Evolutionary conservation across 2,329 filamentous ascomycete genomes (phyloP).

Genomic region (Ascochyta rabiei): DNA sequence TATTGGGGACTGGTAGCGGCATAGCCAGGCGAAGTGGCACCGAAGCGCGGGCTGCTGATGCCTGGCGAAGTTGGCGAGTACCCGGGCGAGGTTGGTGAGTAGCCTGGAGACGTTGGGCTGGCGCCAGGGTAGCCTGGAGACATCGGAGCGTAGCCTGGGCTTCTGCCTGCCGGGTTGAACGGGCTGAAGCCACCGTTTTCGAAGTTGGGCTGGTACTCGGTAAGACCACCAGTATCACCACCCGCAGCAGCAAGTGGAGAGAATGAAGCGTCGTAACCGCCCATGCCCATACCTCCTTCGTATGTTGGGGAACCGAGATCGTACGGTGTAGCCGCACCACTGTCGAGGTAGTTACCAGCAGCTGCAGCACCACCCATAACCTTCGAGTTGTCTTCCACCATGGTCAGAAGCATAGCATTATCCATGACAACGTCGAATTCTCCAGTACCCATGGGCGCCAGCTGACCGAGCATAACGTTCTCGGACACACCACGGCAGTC

Average conservation of each 20-base stretch:
- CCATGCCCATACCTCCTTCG: constrained; percentile 66
- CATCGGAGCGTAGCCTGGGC: constrained; percentile 70
- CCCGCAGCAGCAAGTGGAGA: constrained; percentile 78
- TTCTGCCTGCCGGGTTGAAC: constrained; percentile 64
- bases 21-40: constrained; percentile 60
- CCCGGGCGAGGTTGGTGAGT: constrained; percentile 45
- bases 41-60: constrained; percentile 62
- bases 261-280: constrained; percentile 65
- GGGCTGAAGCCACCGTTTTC: constrained; percentile 69
- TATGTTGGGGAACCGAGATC: constrained; percentile 72
- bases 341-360: constrained; percentile 72
- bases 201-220: constrained; percentile 55
- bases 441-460: constrained; percentile 95
- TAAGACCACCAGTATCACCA: constrained; percentile 63
- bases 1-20: constrained; percentile 57
- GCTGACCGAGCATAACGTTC: constrained; percentile 97
- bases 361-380: constrained; percentile 69
- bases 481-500: constrained; percentile 98
- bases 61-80: constrained; percentile 70
- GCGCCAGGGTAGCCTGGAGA: constrained; percentile 59
- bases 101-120: constrained; percentile 53
- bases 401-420: constrained; percentile 92
- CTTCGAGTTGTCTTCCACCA: constrained; percentile 86
- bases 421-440: constrained; percentile 94
- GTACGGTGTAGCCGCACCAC: constrained; percentile 92